These are phyloP conservation scores for Saccharomyces hybrid DNA, from an alignment of 1,139 yeast species.

Conservation along the genomic window DNA sequence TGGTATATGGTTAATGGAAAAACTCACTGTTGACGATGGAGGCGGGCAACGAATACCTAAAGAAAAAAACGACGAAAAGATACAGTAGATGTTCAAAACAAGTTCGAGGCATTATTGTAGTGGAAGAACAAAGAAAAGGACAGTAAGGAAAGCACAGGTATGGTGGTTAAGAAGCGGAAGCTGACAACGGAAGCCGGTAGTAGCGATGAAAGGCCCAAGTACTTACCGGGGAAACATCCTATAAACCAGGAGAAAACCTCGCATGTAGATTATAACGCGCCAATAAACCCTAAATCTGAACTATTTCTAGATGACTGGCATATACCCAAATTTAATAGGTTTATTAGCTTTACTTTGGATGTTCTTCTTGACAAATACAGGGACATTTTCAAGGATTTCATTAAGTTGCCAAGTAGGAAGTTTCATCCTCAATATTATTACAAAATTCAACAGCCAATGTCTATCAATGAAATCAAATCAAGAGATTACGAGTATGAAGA, in stretches of 20 bases:
- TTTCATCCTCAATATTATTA: slow-evolving; percentile 77
- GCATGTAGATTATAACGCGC: slow-evolving; percentile 22
- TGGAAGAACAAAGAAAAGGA: background rate
- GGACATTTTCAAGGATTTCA: slow-evolving; percentile 46
- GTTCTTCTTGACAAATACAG: slow-evolving; percentile 27
- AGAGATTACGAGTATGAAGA: slow-evolving; percentile 38
- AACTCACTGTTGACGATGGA: background rate
- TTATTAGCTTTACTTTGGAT: slow-evolving; percentile 31
- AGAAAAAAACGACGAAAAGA: background rate
- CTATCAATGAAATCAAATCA: slow-evolving; percentile 53
- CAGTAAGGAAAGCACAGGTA: slow-evolving; percentile 4
- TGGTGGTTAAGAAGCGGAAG: slow-evolving; percentile 27
- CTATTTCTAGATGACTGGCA: slow-evolving; percentile 28
- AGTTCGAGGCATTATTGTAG: background rate
- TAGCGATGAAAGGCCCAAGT: slow-evolving; percentile 10
- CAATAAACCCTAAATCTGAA: slow-evolving; percentile 29
- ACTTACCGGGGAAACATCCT: slow-evolving; percentile 31
- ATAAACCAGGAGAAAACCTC: slow-evolving; percentile 19
- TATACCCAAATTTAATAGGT: slow-evolving; percentile 29
- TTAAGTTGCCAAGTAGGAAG: slow-evolving; percentile 65
- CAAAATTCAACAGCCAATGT: slow-evolving; percentile 56
- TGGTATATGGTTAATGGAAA: background rate
- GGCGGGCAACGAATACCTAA: background rate
- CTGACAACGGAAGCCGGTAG: slow-evolving; percentile 15
- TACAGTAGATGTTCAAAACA: background rate